Base-by-base conservation (phyloP, 2,329 filamentous ascomycete species). In the Penicillium sp. region DNA sequence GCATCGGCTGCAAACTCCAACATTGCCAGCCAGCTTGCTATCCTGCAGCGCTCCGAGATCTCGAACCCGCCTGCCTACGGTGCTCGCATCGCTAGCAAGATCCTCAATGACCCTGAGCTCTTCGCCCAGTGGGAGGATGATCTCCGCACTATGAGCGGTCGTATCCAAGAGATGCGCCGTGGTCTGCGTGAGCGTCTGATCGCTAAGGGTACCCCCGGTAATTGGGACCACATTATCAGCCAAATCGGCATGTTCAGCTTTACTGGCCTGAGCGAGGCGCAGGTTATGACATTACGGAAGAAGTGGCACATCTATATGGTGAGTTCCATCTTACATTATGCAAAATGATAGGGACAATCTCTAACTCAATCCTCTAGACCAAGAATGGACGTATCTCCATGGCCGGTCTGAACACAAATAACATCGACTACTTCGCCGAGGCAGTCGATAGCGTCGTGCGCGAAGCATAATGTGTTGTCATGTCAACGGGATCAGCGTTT, bases 201-300 rank as follows among this genome's bases (percentile, higher is more conserved):
- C 74, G 82, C 84, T 65, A 80, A 92, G 52, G 83, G 82, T 27
- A 96, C 93, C 0, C 92, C 92, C 0, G 92, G 92, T 28, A 87
- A 81, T 12, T 98, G 93, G 93, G 89, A 91, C 66, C 93, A 98
- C 75, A 95, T 98, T 69, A 96, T 91, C 13, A 88, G 95, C 64
- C 93, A 98, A 80, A 98, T 98, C 67, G 93, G 93, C 75, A 98
- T 98, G 93, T 98, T 98, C 76, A 92, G 86, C 71, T 98, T 95
- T 49, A 78, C 78, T 0, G 80, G 79, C 0, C 64, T 82, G 52
- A 74, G 53, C 4, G 72, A 76, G 50, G 51, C 64, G 3, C 78
- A 81, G 54, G 77, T 81, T 3, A 58, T 65, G 57, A 61, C 68
- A 41, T 57, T 77, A 52, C 63, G 72, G 28, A 71, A 75, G 45